phyloP scores from a whole-genome alignment of 2,329 filamentous ascomycete species.

The Alternaria atra region DNA sequence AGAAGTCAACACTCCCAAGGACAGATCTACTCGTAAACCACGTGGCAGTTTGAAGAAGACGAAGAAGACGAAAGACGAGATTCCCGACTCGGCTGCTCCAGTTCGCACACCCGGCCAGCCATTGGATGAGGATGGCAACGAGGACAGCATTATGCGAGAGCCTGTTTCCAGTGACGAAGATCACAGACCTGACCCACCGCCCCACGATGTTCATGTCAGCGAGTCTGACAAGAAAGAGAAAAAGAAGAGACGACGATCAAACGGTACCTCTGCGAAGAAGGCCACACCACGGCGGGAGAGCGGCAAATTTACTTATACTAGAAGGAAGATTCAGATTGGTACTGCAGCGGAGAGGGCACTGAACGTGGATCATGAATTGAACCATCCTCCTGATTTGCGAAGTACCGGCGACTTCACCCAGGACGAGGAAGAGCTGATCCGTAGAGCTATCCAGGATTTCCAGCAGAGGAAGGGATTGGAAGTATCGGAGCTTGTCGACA shows the following conservation, averaged over 20 bases:
- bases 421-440: conserved; percentile 37
- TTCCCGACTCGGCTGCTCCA: conserved; percentile 1
- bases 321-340: neutral
- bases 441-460: conserved; percentile 31
- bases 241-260: neutral
- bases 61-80: neutral
- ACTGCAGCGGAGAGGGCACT: conserved; percentile 29
- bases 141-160: conserved; percentile 2
- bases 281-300: neutral
- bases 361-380: conserved; percentile 15
- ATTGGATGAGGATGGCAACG: neutral
- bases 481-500: conserved; percentile 26
- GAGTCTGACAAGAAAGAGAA: neutral
- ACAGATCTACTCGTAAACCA: neutral
- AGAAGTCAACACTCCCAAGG: neutral
- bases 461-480: conserved; percentile 30
- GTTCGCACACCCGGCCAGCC: conserved; percentile 4
- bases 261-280: neutral
- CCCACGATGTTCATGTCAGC: neutral
- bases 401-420: conserved; percentile 25
- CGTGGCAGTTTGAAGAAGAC: neutral
- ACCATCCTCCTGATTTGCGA: conserved; percentile 26
- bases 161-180: conserved; percentile 8
- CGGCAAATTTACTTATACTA: neutral
- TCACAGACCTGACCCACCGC: too few species aligned